phyloP scores from a whole-genome alignment of 1,284 basidiomycete species.

The Rhizoctonia solani region DNA sequence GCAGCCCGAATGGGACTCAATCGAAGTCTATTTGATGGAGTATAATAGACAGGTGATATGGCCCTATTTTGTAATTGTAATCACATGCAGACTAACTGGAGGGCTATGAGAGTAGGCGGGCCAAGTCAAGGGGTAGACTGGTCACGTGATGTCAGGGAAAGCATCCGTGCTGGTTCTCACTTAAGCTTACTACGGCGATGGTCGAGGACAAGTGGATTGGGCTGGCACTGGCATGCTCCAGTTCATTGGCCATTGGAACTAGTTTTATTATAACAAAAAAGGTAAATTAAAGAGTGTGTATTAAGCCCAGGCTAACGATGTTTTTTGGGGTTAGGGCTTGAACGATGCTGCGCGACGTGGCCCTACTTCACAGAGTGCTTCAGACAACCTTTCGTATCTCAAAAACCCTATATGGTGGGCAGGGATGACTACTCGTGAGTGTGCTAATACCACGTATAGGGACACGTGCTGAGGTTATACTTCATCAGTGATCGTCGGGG shows the following conservation, averaged over 20 bases:
- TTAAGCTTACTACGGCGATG: constrained; percentile 50
- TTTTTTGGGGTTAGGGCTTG: constrained; percentile 61
- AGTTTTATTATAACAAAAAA: constrained; percentile 98
- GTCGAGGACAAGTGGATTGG: constrained; percentile 93
- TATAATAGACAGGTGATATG: no score
- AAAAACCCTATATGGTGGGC: constrained; percentile 98
- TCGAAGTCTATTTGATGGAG: no score
- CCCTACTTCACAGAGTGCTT: constrained; percentile 60
- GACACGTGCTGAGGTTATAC: constrained; percentile 34
- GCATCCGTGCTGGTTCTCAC: background rate
- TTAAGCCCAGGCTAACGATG: background rate
- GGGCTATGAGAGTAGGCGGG: no score
- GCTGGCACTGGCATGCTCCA: constrained; percentile 78
- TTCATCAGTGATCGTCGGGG: constrained; percentile 79
- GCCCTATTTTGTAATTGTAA: no score
- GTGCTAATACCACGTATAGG: background rate
- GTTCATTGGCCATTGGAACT: constrained; percentile 85
- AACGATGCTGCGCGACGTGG: constrained; percentile 72
- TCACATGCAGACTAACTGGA: no score
- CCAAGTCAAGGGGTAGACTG: no score
- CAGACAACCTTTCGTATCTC: constrained; percentile 84
- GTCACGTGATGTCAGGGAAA: background rate
- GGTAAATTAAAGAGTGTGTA: constrained; percentile 52
- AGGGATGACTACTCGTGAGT: constrained; percentile 88
- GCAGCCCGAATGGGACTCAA: no score